phyloP scores from a whole-genome alignment of 2,329 filamentous ascomycete genomes.

The Neofusicoccum umdonicola region DNA sequence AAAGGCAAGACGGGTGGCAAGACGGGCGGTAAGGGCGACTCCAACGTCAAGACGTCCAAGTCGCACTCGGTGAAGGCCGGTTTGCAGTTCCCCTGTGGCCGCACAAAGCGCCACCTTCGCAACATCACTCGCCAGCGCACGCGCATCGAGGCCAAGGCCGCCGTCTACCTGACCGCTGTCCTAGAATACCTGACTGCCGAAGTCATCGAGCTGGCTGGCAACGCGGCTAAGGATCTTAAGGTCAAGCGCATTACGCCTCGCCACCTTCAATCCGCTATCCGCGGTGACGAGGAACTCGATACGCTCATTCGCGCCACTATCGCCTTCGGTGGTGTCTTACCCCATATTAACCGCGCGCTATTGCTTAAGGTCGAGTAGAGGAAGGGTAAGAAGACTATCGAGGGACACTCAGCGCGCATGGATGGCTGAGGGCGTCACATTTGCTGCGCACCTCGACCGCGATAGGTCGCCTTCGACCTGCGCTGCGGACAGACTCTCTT shows the following conservation, averaged over 20 bases:
- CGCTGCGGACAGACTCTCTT: no score
- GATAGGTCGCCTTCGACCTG: background rate
- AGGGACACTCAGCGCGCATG: conserved; percentile 18
- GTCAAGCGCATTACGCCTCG: conserved; percentile 99
- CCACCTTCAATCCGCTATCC: conserved; percentile 95
- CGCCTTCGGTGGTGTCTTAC: conserved; percentile 95
- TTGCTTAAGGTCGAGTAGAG: conserved; percentile 96
- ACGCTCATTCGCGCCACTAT: conserved; percentile 97
- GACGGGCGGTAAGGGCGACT: conserved; percentile 75
- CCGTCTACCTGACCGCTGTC: conserved; percentile 96
- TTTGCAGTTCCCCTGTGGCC: conserved; percentile 98
- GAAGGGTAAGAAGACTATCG: conserved; percentile 71
- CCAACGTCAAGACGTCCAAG: conserved; percentile 84
- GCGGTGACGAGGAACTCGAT: conserved; percentile 96
- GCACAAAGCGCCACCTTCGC: conserved; percentile 99
- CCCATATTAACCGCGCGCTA: conserved; percentile 96
- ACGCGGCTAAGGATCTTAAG: conserved; percentile 98
- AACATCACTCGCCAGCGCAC: conserved; percentile 99
- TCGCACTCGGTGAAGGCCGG: conserved; percentile 91
- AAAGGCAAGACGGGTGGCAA: conserved; percentile 76
- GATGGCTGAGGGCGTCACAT: conserved; percentile 3
- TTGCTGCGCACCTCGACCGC: background rate
- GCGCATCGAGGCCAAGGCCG: conserved; percentile 97
- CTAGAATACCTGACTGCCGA: conserved; percentile 97
- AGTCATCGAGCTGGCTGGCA: conserved; percentile 96